phyloP scores from a whole-genome alignment of 2,329 filamentous ascomycete species.

The Stromatinia cepivora region DNA sequence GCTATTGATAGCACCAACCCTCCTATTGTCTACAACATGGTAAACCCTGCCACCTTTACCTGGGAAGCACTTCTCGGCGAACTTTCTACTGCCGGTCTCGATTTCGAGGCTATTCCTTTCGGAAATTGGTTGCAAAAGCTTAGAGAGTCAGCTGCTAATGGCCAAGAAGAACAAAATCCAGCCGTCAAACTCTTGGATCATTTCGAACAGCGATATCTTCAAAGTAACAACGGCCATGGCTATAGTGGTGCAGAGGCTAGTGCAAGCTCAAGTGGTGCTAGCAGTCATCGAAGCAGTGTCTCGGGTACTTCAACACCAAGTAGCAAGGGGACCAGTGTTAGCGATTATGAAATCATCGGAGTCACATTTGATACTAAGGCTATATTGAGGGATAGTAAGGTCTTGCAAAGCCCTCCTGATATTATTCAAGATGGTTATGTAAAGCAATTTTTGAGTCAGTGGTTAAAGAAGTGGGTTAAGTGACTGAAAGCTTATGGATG shows the following conservation, averaged over 20 bases:
- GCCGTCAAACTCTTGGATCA: constrained; percentile 23
- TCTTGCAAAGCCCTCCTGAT: constrained; percentile 19
- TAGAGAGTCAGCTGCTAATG: constrained; percentile 49
- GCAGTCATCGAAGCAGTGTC: constrained; percentile 9
- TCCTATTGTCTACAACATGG: constrained; percentile 52
- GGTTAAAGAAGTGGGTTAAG: constrained; percentile 22
- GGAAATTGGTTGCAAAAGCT: constrained; percentile 49
- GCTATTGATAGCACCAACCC: constrained; percentile 23
- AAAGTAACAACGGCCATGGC: constrained; percentile 19
- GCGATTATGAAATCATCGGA: constrained; percentile 17
- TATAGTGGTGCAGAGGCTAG: not conserved
- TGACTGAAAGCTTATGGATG: not conserved
- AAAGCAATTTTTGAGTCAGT: constrained; percentile 19
- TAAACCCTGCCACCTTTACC: constrained; percentile 49
- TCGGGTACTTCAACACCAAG: constrained; percentile 3
- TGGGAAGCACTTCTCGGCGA: constrained; percentile 54
- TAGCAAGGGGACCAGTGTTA: constrained; percentile 10
- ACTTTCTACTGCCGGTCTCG: constrained; percentile 47
- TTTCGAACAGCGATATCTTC: constrained; percentile 24
- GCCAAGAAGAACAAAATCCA: constrained; percentile 36
- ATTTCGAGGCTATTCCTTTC: constrained; percentile 47
- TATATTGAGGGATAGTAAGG: constrained; percentile 19
- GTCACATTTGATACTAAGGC: constrained; percentile 23
- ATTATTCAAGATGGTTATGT: constrained; percentile 25
- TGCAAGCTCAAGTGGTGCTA: constrained; percentile 8